Base-by-base conservation (phyloP, 2,329 filamentous ascomycete genomes). In the Acrocalymma vagum region DNA sequence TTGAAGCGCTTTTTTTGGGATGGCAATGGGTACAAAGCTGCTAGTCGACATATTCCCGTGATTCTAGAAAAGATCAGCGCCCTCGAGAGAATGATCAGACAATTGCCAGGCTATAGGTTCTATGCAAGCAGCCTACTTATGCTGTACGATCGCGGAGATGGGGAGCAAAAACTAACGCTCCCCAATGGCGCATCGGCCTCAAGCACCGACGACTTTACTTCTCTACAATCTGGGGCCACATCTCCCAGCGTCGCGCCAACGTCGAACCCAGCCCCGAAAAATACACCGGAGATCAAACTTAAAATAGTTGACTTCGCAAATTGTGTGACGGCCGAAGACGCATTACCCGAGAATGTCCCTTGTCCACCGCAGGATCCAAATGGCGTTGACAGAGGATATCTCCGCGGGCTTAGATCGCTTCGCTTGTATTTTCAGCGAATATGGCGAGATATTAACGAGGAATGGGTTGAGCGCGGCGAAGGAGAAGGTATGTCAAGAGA, bases 221-320 rank as follows among this genome's bases (percentile, higher is more conserved):
- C 47, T 8, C 14, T 40, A 13, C 44, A 49, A 5, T 55, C 52
- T 3, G 72, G 75, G 13, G 47, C 51, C 11, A 48, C 58, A 6
- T 56, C 55, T 3, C 50, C 54, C 5, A 50, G 54, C 5, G 37
- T 53, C 24, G 43, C 32, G n/a, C 9, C 44, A 8, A 42, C 46
- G 1, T 37, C 51, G 3, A 53, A 38, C 9, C 27, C 52, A 8
- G 38, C 46, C 9, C 25, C 49, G 5, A 57, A 56, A 29, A 67
- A 64, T 23, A 57, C 60, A 6, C 63, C 72, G 5, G 76, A 80
- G 30, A 92, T 95, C 63, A 89, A 96, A 68, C 85, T 99, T 73
- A 96, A 96, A 72, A 95, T 99, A 68, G 93, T 96, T 42, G 94
- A 99, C 70, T 99, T 99, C 74, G 94, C 94, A 51, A 99, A 99